Base-by-base conservation (phyloP, 2,329 filamentous ascomycete genomes). In the Fusarium beomiforme region DNA sequence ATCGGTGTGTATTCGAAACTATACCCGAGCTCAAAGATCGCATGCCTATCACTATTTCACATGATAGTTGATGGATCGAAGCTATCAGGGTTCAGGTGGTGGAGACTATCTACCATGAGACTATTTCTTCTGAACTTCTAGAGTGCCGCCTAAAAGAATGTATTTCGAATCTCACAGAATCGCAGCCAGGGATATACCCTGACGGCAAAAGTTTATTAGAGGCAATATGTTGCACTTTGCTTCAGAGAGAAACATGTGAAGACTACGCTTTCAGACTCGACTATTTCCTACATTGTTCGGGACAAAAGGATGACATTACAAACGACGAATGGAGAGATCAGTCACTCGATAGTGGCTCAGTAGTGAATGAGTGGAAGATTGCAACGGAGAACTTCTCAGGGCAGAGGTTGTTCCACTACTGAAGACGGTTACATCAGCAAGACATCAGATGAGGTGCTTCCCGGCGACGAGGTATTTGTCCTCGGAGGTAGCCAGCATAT, bases 341-440 rank as follows among this genome's bases (percentile, higher is more conserved):
- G 13, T 21, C n/a, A n/a, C n/a, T n/a, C n/a, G n/a, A n/a, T n/a
- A n/a, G n/a, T 12, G 29, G 23, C 23, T 23, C 5, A 3, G 29
- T 26, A 11, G 1, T 7, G 4, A n/a, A 4, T 3, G 36, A 62
- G 17, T 50, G 53, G 59, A 4, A 9, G 3, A 0, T 10, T 19
- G 10, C 3, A 12, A n/a, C n/a, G 17, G 5, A 2, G 2, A 16
- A 6, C 6, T 2, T 2, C 8, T 23, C 6, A 4, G 16, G 2
- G 11, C 21, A 8, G 14, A 21, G 12, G 4, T 5, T 63, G 1
- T 55, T 62, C 1, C 1, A 37, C 3, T 2, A 64, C 43, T 1
- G 1, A 50, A 0, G 26, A 53, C 10, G 33, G 60, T 0, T 47
- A 53, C 3, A 23, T 59, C 0, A 60, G 51, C 7, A 4, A 33